Evolutionary conservation across 768 basidiomycete genomes (phyloP).

Genomic region (Crassisporium funariophilum): DNA sequence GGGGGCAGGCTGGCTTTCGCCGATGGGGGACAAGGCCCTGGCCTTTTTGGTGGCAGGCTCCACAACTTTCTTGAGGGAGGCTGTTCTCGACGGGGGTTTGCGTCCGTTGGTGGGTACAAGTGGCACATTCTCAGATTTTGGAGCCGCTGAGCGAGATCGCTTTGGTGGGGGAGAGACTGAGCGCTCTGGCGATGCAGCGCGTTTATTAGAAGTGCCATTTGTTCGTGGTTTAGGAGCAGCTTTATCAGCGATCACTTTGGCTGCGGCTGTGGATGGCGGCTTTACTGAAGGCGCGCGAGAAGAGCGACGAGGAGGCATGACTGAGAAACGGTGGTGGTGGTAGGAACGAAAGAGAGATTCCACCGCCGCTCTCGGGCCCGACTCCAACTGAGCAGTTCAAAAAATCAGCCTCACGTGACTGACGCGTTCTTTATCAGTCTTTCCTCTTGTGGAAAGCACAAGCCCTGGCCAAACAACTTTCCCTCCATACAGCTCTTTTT

Average conservation of each 20-base stretch:
- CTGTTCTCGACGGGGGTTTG: constrained; percentile 29
- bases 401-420: constrained; percentile 35
- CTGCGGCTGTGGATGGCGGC: constrained; percentile 34
- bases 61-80: constrained; percentile 9
- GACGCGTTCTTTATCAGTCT: constrained; percentile 48
- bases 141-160: constrained; percentile 43
- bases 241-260: constrained; percentile 29
- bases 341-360: constrained; percentile 14
- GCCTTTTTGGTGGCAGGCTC: constrained; percentile 18
- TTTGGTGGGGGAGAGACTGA: constrained; percentile 49
- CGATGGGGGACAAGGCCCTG: constrained; percentile 23
- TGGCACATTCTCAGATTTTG: constrained; percentile 47
- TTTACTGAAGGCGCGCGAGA: constrained; percentile 52
- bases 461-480: too few relatives aligned
- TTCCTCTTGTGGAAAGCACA: too few relatives aligned
- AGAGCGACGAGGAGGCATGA: constrained; percentile 53
- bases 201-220: constrained; percentile 44
- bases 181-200: constrained; percentile 51
- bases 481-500: too few relatives aligned
- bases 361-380: constrained; percentile 8
- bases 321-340: constrained; percentile 17
- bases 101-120: constrained; percentile 25
- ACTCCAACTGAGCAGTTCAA: constrained; percentile 16
- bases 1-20: constrained; percentile 18
- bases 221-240: constrained; percentile 34